Base-by-base conservation (phyloP, 352 stramenopile species). In the Phytophthora brassicae region DNA sequence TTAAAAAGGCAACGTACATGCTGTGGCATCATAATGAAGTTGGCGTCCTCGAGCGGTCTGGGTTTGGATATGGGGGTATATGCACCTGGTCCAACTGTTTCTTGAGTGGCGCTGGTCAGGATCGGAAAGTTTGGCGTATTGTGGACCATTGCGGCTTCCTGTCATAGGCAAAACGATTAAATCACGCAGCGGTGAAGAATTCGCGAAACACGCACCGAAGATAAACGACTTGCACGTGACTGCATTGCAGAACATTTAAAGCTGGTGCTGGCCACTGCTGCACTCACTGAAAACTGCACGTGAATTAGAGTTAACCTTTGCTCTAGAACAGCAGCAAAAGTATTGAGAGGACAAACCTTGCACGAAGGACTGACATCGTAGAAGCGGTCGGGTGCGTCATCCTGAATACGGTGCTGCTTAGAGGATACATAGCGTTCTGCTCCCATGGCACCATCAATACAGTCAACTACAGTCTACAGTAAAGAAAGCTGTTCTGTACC, bases 11-110 rank as follows among this genome's bases (percentile, higher is more conserved):
- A 35, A 73, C 71, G 44, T 68, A 86, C 79, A 38, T 87, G 65
- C 28, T 87, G 79, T 3, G 75, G 72, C 77, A 86, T 87, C 81
- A 89, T 89, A 61, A 85, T 81, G 35, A 84, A 90, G 56, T 81
- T 89, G 51, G 75, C 69, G 56, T 79, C 74, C 36, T 88, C 79
- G 8, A 72, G 66, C 0, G 65, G 56, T 46, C 33, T 56, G 48
- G 62, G 1, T 46, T 53, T 48, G 12, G 39, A 29, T 41, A 28
- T 66, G 14, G 61, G 61, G 61, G 68, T 85, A 61, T 89, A 88
- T 4, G 77, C 51, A 19, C 77, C 79, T 1, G 82, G 79, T 1
- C 82, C 79, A 2, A 90, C 68, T 0, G 64, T 70, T 48, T 83
- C 70, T 16, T 79, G 67, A 6, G 78, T 89, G 0, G 77, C 39